Percentiles rank a stretch among this genome's conserved stretches.
phyloP scores from a whole-genome alignment of 768 basidiomycete genomes.

The Pisolithus albus region DNA sequence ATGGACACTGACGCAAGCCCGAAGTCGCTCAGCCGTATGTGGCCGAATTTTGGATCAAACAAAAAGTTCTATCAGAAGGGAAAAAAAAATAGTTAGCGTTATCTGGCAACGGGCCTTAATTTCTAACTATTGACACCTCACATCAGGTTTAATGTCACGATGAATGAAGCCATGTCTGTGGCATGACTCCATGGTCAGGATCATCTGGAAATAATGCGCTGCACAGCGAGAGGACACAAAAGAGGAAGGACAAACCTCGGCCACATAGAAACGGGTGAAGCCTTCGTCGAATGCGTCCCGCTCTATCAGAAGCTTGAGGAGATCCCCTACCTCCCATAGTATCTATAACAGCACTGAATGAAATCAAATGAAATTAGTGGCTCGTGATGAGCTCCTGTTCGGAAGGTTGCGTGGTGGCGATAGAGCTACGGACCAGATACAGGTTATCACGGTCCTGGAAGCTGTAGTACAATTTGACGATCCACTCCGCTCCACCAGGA shows the following conservation, averaged over 20 bases:
- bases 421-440: constrained; percentile 68
- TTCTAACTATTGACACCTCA: constrained; percentile 32
- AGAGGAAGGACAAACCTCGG: constrained; percentile 55
- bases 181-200: constrained; percentile 88
- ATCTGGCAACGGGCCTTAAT: constrained; percentile 25
- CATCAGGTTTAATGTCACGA: constrained; percentile 95
- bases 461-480: constrained; percentile 87
- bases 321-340: constrained; percentile 95
- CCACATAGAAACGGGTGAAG: constrained; percentile 89
- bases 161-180: constrained; percentile 96
- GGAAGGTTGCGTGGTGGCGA: constrained; percentile 22
- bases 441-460: constrained; percentile 94
- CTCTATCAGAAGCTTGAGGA: constrained; percentile 93
- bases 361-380: constrained; percentile 51
- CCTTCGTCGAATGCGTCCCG: constrained; percentile 85
- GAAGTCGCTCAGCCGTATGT: constrained; percentile 93
- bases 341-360: constrained; percentile 50
- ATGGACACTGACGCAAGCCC: constrained; percentile 76
- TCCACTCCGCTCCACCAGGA: constrained; percentile 81
- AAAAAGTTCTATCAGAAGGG: constrained; percentile 73
- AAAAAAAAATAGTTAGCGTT: constrained; percentile 15
- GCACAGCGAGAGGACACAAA: constrained; percentile 14
- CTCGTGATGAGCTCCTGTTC: constrained; percentile 22
- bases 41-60: constrained; percentile 78
- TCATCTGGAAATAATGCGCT: constrained; percentile 58